These are phyloP conservation scores for Zopfia rhizophila DNA, from an alignment of 2,329 filamentous ascomycete species.

Conservation along the genomic window DNA sequence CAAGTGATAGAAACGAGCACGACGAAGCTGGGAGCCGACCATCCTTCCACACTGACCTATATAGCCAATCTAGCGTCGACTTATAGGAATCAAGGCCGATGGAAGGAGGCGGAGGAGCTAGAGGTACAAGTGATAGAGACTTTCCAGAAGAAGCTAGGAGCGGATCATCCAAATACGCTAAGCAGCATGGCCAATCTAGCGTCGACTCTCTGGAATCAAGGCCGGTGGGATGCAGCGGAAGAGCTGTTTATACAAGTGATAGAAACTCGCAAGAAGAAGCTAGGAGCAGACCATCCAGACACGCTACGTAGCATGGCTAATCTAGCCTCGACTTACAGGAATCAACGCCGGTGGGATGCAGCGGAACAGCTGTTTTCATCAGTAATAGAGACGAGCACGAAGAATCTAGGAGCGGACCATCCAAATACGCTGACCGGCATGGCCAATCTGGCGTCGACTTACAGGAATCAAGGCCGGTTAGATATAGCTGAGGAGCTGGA, in stretches of 20 bases:
- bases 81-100: slow-evolving; percentile 13
- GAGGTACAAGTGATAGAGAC: too few species aligned
- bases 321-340: slow-evolving; percentile 5
- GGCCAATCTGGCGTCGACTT: slow-evolving; percentile 17
- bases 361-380: slow-evolving; percentile 5
- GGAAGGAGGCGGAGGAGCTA: slow-evolving; percentile 13
- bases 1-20: slow-evolving; percentile 8
- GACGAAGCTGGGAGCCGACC: slow-evolving; percentile 12
- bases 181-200: slow-evolving; percentile 11
- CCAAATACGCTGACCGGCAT: slow-evolving; percentile 17
- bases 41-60: slow-evolving; percentile 16
- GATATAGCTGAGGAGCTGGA: slow-evolving; percentile 9
- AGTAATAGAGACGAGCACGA: slow-evolving; percentile 9
- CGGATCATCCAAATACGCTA: too few species aligned
- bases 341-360: slow-evolving; percentile 4
- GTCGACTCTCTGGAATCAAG: too few species aligned
- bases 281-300: slow-evolving; percentile 5
- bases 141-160: slow-evolving; percentile 5
- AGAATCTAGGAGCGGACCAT: slow-evolving; percentile 12
- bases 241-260: slow-evolving; percentile 13
- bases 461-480: slow-evolving; percentile 14
- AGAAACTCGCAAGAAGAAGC: slow-evolving; percentile 7
- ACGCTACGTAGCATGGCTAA: slow-evolving; percentile 7
- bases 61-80: slow-evolving; percentile 20
- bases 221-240: slow-evolving; percentile 14